Conservation (phyloP, 176 grass and related monocot species). For the Bromus sterilis region DNA sequence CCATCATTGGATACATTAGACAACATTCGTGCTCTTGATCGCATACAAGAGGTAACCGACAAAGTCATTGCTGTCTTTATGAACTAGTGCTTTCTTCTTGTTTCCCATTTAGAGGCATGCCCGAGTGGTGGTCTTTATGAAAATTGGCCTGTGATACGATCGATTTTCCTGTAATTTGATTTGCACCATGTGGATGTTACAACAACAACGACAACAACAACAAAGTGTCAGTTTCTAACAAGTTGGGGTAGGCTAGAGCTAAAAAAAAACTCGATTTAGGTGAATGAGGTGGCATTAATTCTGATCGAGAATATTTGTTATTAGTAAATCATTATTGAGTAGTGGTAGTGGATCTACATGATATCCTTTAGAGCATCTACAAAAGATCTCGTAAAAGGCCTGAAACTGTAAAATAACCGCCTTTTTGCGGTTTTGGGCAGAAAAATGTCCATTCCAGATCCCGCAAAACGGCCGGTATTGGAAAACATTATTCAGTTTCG, state of each 20-base stretch:
- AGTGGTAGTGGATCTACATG: neutral
- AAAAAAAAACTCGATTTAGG: neutral
- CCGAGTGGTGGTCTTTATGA: neutral
- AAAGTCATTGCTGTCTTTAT: neutral
- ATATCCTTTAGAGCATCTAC: no score
- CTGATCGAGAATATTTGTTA: neutral
- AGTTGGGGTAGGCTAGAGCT: no score
- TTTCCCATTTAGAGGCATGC: neutral
- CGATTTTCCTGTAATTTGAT: neutral
- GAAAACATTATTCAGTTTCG: no score
- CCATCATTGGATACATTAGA: constrained; percentile 97
- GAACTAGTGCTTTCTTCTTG: neutral
- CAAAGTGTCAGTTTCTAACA: no score
- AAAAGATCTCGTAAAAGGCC: no score
- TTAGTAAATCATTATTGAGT: neutral
- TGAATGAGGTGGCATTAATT: neutral
- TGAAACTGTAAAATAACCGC: no score
- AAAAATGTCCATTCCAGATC: no score
- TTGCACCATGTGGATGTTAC: neutral
- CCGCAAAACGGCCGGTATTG: no score
- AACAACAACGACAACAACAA: no score
- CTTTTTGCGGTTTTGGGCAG: no score
- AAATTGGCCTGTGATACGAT: neutral
- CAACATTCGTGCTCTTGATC: constrained; percentile 93
- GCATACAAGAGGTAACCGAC: constrained; percentile 83